phyloP scores from a whole-genome alignment of 2,329 filamentous ascomycete genomes.

The Trichoderma guizhouense region DNA sequence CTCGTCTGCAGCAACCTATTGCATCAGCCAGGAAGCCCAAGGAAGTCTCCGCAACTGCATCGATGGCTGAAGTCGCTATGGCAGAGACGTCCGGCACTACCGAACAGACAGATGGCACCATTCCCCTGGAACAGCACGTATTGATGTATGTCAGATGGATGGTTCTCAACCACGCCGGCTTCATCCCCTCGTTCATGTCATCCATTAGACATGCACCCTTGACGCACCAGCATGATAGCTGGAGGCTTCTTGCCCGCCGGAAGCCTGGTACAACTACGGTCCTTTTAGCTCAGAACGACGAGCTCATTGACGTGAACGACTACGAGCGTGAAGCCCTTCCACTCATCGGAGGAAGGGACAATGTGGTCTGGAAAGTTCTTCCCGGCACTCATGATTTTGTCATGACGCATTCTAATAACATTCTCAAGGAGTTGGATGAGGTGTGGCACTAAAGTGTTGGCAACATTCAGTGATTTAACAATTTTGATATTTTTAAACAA shows the following conservation, averaged over 20 bases:
- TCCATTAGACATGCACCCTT: constrained; percentile 54
- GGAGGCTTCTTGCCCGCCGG: constrained; percentile 44
- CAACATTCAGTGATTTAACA: not conserved
- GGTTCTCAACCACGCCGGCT: constrained; percentile 53
- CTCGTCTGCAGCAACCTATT: constrained; percentile 50
- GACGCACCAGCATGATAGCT: constrained; percentile 49
- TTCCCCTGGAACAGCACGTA: constrained; percentile 46
- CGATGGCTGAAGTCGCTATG: constrained; percentile 38
- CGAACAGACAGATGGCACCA: constrained; percentile 24
- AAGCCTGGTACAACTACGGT: constrained; percentile 46
- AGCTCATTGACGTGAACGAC: constrained; percentile 50
- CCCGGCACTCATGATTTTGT: constrained; percentile 60
- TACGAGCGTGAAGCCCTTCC: constrained; percentile 50
- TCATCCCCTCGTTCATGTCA: constrained; percentile 58
- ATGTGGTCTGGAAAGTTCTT: constrained; percentile 50
- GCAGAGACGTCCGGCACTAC: constrained; percentile 39
- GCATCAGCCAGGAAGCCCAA: constrained; percentile 35
- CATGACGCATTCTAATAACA: constrained; percentile 49
- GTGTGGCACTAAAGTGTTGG: constrained; percentile 39
- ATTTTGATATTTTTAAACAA: not conserved
- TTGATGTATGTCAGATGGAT: constrained; percentile 57
- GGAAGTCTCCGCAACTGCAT: constrained; percentile 19
- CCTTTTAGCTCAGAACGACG: constrained; percentile 49
- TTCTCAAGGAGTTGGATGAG: constrained; percentile 45
- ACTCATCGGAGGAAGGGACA: constrained; percentile 47